Conservation (phyloP, 306 rosid genomes). For the Cucurbita moschata region DNA sequence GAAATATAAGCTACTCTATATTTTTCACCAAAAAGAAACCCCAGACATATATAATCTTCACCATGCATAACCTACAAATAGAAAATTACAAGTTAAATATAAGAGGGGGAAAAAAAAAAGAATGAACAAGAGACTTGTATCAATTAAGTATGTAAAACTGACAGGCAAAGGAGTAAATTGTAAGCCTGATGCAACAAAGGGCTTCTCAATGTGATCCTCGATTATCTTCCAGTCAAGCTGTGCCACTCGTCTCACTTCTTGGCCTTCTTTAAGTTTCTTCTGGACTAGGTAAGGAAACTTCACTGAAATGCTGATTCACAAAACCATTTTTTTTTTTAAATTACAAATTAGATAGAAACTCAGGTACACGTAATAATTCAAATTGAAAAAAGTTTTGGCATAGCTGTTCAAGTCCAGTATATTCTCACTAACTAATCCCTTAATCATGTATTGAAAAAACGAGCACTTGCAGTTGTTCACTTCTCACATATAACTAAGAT, state of each 20-base stretch:
- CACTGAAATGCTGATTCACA: constrained; percentile 48
- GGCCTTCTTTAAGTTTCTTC: constrained; percentile 68
- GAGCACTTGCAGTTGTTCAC: background rate
- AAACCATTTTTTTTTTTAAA: background rate
- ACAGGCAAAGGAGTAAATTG: constrained; percentile 84
- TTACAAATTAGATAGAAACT: background rate
- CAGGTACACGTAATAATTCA: background rate
- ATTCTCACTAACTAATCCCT: background rate
- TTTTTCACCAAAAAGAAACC: constrained; percentile 83
- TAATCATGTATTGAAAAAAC: background rate
- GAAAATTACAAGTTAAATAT: constrained; percentile 12
- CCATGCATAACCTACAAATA: constrained; percentile 83
- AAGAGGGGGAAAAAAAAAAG: background rate
- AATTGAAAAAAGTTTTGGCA: background rate
- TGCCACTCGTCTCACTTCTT: constrained; percentile 88
- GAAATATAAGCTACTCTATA: constrained; percentile 79
- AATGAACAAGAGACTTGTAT: background rate
- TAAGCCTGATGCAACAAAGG: constrained; percentile 78
- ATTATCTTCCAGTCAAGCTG: constrained; percentile 80
- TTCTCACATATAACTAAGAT: background rate
- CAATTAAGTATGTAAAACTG: constrained; percentile 17
- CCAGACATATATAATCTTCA: constrained; percentile 85
- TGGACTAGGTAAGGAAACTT: constrained; percentile 78
- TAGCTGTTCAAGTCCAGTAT: background rate
- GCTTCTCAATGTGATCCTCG: constrained; percentile 35